phyloP scores from a whole-genome alignment of 805 yeast genomes.

The Ogataea degrootiae region DNA sequence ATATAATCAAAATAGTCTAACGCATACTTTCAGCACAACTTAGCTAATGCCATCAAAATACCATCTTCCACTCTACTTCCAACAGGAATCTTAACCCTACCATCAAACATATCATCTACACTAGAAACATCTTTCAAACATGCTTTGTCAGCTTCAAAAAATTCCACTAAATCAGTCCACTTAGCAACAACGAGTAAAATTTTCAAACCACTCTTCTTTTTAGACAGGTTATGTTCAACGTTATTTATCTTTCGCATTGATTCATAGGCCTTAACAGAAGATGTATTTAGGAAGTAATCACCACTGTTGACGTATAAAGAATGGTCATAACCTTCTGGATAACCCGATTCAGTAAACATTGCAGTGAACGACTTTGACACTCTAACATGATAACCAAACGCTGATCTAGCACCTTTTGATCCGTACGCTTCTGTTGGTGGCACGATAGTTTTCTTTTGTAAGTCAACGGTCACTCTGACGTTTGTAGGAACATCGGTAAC shows the following conservation, averaged over 20 bases:
- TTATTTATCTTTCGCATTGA: constrained; percentile 1
- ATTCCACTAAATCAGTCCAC: constrained; percentile 48
- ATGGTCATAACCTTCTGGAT: constrained; percentile 63
- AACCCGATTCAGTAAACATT: constrained; percentile 66
- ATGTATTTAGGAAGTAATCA: constrained; percentile 44
- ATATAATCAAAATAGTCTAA: too few species aligned
- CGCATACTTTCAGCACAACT: constrained; percentile 6
- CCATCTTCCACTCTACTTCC: constrained; percentile 70
- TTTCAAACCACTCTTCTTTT: constrained; percentile 6
- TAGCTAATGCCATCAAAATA: constrained; percentile 52
- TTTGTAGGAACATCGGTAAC: constrained; percentile 64
- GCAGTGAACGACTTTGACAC: constrained; percentile 55
- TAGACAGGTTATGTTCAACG: neutral
- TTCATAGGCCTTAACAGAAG: constrained; percentile 11
- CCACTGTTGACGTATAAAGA: constrained; percentile 65
- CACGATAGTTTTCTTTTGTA: constrained; percentile 55
- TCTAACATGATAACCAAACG: constrained; percentile 74
- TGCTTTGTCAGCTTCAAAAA: constrained; percentile 49
- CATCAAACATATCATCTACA: constrained; percentile 68
- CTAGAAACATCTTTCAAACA: constrained; percentile 48
- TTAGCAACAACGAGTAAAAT: constrained; percentile 60
- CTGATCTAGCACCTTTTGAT: constrained; percentile 49
- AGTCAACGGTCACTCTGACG: constrained; percentile 77
- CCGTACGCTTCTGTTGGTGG: constrained; percentile 72
- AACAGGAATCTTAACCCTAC: constrained; percentile 43